These are phyloP conservation scores for Phoma sp. DNA, from an alignment of 2,329 filamentous ascomycete genomes.

Conservation along the genomic window DNA sequence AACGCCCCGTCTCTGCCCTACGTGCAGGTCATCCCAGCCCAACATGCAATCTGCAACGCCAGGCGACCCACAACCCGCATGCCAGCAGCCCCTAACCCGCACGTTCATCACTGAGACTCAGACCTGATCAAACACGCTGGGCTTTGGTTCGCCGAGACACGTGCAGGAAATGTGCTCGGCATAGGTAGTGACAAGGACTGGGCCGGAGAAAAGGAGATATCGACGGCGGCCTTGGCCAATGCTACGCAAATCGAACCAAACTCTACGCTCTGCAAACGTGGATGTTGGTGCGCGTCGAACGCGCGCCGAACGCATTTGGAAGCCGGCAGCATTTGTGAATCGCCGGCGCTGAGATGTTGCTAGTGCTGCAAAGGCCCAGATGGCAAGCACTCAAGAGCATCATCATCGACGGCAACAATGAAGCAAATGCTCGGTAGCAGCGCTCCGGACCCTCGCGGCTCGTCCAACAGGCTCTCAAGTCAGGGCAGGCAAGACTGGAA, in stretches of 20 bases:
- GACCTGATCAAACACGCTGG: not conserved
- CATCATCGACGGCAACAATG: not conserved
- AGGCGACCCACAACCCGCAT: slow-evolving; percentile 9
- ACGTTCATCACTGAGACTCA: slow-evolving; percentile 5
- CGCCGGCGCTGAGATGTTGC: not conserved
- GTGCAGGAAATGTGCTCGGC: not conserved
- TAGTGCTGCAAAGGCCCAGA: not conserved
- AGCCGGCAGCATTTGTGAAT: not conserved
- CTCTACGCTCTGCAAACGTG: not conserved
- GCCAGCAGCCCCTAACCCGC: slow-evolving; percentile 15
- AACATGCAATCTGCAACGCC: slow-evolving; percentile 5
- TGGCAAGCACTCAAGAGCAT: not conserved
- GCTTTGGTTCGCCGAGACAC: not conserved
- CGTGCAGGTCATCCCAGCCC: slow-evolving; percentile 15
- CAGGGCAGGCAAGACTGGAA: not conserved
- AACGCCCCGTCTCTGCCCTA: slow-evolving; percentile 1
- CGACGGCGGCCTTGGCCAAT: not conserved
- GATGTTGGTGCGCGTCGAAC: not conserved
- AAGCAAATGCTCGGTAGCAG: not conserved
- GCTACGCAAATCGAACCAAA: not conserved
- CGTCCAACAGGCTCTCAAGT: not conserved
- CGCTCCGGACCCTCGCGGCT: slow-evolving; percentile 4
- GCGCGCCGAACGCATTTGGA: not conserved
- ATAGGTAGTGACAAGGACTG: not conserved
- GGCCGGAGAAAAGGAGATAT: not conserved